Evolutionary conservation across 352 stramenopile genomes (phyloP), one percentile per base, ranked within the genome.

Genomic region (Pythium chondricola): DNA sequence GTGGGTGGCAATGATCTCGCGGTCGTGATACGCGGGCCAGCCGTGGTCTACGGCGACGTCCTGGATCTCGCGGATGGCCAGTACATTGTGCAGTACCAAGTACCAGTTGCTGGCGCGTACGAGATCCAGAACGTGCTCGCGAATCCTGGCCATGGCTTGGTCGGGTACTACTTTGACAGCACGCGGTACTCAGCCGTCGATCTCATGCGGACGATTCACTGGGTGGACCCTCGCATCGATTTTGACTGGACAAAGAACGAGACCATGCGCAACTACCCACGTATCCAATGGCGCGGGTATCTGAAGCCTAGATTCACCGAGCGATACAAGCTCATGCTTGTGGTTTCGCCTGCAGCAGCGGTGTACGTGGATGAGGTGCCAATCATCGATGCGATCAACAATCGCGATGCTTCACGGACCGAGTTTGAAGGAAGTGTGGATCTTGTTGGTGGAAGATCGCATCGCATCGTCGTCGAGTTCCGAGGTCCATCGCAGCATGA

Each of bases 211-310:
- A 17, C 35, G 24, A 33, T 30, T 3, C 55, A 57, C 7, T 56
- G 48, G 48, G 36, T 63, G 20, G 55, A 63, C 26, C 29, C 55
- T 5, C 7, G 17, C 8, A 35, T 63, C 6, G 55, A 55, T 24
- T 64, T 64, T 30, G 56, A 64, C 39, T 64, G 56, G 56, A 26
- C 18, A 3, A 36, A 33, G 11, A 64, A 64, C 31, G 17, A 54
- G 27, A 64, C 48, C 22, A 64, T 58, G 48, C 56, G 56, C 16
- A 48, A 50, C 26, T 64, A 58, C 38, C 56, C 56, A n/a, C 56
- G 56, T 1, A 51, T 64, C 38, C 56, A 58, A 30, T 64, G 56
- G 56, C 48, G 43, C 4, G 56, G 56, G 4, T 64, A 46, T 17
- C 44, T 64, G 17, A 42, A 48, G 29, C 56, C 56, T 0, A 24